Base-by-base conservation (phyloP, 75 land plant species). In the Pseudotsuga menziesii region DNA sequence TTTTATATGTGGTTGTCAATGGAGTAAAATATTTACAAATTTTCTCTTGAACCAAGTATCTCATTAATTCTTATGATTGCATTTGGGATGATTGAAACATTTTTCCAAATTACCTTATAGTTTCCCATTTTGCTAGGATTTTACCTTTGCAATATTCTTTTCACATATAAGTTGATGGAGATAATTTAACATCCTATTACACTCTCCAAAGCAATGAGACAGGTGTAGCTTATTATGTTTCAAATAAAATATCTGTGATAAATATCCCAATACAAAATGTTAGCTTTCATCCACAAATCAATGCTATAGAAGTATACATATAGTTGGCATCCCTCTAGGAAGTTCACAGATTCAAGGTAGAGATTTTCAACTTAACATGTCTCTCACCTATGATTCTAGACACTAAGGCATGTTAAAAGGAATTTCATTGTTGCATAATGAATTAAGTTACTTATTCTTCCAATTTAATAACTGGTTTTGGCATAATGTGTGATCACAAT, bases 31-130 rank as follows among this genome's bases (percentile, higher is more conserved):
- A 44, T 44, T 44, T 26, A 62, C 17, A 4, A 14, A 16, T 63
- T 63, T 63, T 29, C 4, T 23, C 27, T 62, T 61, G 75, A 72
- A 72, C 44, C 85, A 91, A 89, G 86, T 91, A 87, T 75, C 93
- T 91, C 44, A 23, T 73, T 9, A 91, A 91, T 71, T 56, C 72
- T 44, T 87, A 81, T 73, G 93, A 91, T 80, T 85, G 93, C 16
- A 83, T 89, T 44, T 91, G 93, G 93, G 93, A 89, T 75, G 93
- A 91, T 77, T 58, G 76, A 69, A 79, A 82, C 59, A 89, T 79
- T 64, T 61, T 75, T 5, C 89, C 88, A 14, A 58, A 73, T 60
- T 91, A 89, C 75, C 84, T 78, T 56, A 57, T 89, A 48, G 77
- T 84, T 64, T 81, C 88, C n/a, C 87, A 89, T 64, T 87, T 91